Conservation (phyloP, 345 rosid species). For the Excoecaria cochinchinensis region DNA sequence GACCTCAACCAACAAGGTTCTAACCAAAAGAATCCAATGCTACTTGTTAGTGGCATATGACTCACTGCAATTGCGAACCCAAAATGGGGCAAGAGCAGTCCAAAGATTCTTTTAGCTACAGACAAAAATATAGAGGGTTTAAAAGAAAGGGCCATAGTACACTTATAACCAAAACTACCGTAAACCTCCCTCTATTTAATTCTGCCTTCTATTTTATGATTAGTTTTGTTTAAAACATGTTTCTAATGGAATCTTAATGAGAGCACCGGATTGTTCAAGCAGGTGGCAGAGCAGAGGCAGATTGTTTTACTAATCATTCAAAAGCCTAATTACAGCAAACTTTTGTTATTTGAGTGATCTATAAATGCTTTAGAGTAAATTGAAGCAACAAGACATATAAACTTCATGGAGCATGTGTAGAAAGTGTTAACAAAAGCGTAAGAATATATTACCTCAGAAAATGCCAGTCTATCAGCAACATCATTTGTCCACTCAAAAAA, state of each 20-base stretch:
- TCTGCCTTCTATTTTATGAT: neutral
- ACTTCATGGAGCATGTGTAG: neutral
- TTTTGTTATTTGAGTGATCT: neutral
- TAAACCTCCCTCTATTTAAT: neutral
- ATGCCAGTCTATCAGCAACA: slow-evolving; percentile 94
- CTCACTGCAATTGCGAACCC: neutral
- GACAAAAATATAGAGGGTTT: neutral
- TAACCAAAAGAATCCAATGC: neutral
- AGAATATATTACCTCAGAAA: slow-evolving; percentile 66
- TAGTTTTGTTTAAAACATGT: neutral
- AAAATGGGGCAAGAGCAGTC: neutral
- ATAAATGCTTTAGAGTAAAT: neutral
- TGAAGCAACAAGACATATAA: neutral
- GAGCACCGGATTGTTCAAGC: neutral
- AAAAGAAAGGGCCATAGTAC: neutral
- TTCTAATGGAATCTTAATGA: neutral
- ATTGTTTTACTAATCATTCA: neutral
- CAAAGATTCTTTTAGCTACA: neutral
- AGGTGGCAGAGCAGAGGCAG: neutral
- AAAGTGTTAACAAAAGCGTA: neutral
- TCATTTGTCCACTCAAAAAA: slow-evolving; percentile 93
- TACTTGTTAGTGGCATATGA: neutral
- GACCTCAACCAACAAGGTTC: neutral
- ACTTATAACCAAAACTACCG: neutral
- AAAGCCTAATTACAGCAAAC: neutral